Base-by-base conservation (phyloP, 495 filamentous ascomycete species). In the Wilcoxina mikolae region DNA sequence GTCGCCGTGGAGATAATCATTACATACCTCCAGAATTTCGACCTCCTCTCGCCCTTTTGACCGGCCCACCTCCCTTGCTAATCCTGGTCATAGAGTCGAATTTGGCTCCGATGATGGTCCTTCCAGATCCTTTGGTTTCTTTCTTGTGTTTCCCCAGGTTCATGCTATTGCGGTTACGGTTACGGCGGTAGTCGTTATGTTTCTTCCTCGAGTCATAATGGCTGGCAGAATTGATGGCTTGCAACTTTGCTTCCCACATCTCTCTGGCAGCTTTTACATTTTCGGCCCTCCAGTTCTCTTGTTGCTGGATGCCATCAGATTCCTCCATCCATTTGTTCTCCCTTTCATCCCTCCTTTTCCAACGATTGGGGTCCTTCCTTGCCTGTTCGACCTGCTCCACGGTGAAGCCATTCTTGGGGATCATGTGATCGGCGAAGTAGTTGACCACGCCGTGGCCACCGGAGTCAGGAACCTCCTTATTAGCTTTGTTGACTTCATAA, bases 361-460 rank as follows among this genome's bases (percentile, higher is more conserved):
- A 50, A 22, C 47, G 47, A 27, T 2, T 33, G n/a, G 47, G 47
- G 22, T 50, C 47, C 3, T 10, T 11, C 15, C 47, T 15, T 12
- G 47, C 47, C 24, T 7, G 20, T 22, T 27, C 47, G 11, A 50
- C 47, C 22, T 50, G 47, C 12, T 31, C 47, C 11, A 33, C 47
- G 11, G 24, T 50, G 22, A 50, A 50, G 10, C 47, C 47, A 25
- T n/a, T 12, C 9, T 22, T 27, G 15, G 47, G 47, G 20, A 50
- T 24, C 47, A 50, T 50, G 24, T 50, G 20, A 12, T 50, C 47
- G 15, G 47, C 47, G 26, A 27, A 50, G 47, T 50, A 50, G 47
- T 50, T 50, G 24, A 31, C 22, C 15, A 50, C 15, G n/a, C 24
- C 22, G 20, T 12, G 10, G 26, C 47, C 47, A 12, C n/a, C 47